phyloP scores from a whole-genome alignment of 106 monocot species.

The Hemerocallis citrina region DNA sequence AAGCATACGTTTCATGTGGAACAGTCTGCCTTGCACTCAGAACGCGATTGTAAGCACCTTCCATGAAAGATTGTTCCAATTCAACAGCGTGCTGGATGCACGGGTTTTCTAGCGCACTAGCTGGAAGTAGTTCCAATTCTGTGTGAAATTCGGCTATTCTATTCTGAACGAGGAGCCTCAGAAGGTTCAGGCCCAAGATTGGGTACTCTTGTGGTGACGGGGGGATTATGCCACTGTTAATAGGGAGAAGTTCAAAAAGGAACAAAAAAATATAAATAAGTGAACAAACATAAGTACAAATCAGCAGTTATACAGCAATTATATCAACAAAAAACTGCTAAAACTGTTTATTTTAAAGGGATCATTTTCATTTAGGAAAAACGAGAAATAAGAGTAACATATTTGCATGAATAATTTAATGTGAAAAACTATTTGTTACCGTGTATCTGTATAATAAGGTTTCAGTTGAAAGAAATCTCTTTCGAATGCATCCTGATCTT shows the following conservation, averaged over 20 bases:
- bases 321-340: too few species aligned
- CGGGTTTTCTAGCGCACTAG: slow-evolving; percentile 67
- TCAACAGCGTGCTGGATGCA: slow-evolving; percentile 97
- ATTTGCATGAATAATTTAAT: not conserved
- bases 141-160: slow-evolving; percentile 98
- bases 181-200: slow-evolving; percentile 92
- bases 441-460: slow-evolving; percentile 90
- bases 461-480: slow-evolving; percentile 96
- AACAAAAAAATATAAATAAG: too few species aligned
- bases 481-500: slow-evolving; percentile 98
- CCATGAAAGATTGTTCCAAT: slow-evolving; percentile 97
- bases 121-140: slow-evolving; percentile 81
- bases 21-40: slow-evolving; percentile 83
- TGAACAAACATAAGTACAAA: not conserved
- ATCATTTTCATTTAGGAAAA: too few species aligned
- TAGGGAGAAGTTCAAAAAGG: not conserved
- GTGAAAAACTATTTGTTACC: slow-evolving; percentile 17
- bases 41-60: slow-evolving; percentile 96
- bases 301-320: not conserved
- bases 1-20: slow-evolving; percentile 92
- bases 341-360: not conserved
- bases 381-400: not conserved
- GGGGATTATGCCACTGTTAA: slow-evolving; percentile 55
- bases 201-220: slow-evolving; percentile 82
- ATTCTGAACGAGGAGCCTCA: slow-evolving; percentile 94